phyloP scores from a whole-genome alignment of 768 basidiomycete genomes.

The Hygrocybe punicea region DNA sequence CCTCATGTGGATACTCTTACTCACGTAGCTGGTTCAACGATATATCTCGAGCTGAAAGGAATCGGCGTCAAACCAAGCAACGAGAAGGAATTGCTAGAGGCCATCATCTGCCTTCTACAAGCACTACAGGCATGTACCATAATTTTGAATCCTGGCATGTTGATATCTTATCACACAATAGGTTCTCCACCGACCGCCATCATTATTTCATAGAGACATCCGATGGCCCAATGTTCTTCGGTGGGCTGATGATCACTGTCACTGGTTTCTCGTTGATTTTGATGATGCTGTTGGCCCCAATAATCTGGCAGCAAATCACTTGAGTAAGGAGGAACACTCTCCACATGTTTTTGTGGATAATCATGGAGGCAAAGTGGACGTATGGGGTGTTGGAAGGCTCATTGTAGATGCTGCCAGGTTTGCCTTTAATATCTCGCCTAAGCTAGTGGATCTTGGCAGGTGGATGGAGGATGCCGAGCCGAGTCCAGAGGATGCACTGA shows the following conservation, averaged over 20 bases:
- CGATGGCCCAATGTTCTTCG: constrained; percentile 5
- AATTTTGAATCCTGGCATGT: neutral
- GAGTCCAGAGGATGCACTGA: neutral
- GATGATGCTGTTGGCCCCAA: constrained; percentile 2
- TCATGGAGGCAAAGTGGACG: constrained; percentile 4
- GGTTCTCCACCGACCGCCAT: constrained; percentile 1
- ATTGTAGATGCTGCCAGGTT: neutral
- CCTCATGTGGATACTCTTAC: neutral
- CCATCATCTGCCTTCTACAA: neutral
- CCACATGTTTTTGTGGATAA: neutral
- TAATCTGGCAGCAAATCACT: constrained; percentile 2
- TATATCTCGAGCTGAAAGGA: neutral
- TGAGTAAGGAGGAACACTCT: neutral
- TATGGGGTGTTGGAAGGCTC: constrained; percentile 4
- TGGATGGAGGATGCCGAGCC: neutral
- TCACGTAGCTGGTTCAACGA: neutral
- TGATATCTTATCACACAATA: neutral
- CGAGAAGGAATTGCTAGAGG: neutral
- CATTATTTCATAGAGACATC: constrained; percentile 5
- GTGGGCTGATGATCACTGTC: neutral
- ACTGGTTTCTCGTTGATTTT: constrained; percentile 5
- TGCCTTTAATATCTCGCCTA: neutral
- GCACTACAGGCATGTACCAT: neutral
- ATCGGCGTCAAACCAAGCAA: neutral
- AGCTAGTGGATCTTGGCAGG: neutral